These are phyloP conservation scores for Cladosporium sp. DNA, from an alignment of 2,329 filamentous ascomycete genomes.

Conservation along the genomic window DNA sequence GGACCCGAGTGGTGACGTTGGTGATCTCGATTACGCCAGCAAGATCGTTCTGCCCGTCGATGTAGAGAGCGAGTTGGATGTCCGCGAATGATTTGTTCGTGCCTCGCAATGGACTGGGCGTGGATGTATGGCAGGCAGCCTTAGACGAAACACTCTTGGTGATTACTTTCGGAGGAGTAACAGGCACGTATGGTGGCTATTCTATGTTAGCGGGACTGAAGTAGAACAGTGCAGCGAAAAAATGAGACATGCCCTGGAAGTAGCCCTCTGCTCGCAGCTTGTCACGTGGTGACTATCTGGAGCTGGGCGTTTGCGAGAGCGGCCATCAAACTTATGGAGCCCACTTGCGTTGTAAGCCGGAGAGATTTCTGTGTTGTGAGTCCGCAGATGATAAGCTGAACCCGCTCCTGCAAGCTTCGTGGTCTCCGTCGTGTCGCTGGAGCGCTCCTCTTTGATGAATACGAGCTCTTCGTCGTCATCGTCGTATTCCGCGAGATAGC, in stretches of 20 bases:
- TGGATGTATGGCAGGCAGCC: not conserved
- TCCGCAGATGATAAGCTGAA: not conserved
- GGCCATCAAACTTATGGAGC: not conserved
- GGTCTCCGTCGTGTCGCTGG: not conserved
- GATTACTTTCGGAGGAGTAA: not conserved
- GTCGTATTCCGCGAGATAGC: not conserved
- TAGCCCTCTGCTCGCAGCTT: not conserved
- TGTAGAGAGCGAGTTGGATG: not conserved
- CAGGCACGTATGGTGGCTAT: not conserved
- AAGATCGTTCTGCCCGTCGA: not conserved
- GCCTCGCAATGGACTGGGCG: too few species aligned
- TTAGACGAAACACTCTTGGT: not conserved
- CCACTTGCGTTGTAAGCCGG: not conserved
- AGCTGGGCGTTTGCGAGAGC: not conserved
- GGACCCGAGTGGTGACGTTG: not conserved
- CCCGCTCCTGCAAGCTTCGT: not conserved
- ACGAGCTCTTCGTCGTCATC: not conserved
- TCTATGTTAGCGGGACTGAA: not conserved
- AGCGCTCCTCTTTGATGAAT: not conserved
- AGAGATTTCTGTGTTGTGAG: not conserved
- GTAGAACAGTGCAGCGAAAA: not conserved
- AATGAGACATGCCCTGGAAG: not conserved
- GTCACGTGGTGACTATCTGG: not conserved
- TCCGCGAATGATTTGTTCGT: not conserved
- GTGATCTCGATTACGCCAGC: not conserved